Evolutionary conservation across 2,329 filamentous ascomycete genomes (phyloP), one percentile per base, ranked within the genome.

Genomic region (Aureobasidium sp.): DNA sequence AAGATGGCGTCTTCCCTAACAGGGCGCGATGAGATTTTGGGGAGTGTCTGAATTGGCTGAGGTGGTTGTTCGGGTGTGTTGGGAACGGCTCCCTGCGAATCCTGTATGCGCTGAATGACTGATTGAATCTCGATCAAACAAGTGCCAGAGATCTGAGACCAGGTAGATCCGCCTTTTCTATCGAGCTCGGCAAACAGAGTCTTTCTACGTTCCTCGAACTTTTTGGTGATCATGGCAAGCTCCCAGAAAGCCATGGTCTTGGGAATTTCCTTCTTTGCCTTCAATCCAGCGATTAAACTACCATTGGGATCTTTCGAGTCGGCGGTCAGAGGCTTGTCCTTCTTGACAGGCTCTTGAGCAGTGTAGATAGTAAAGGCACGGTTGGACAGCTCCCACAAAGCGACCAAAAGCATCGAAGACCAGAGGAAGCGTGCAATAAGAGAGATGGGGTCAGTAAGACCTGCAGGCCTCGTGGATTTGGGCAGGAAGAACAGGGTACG

Each of bases 231-330:
- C 62, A 90, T 81, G 34, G 86, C 85, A 31, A 97, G 79, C 71
- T 97, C 93, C 92, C 92, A 96, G 74, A 96, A 88, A 17, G 93
- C 92, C 73, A 95, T 96, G 0, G 85, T 83, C 82, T 89, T 87
- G 64, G 90, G 85, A 11, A 89, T 80, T 9, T 90, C 80, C 73
- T 93, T 94, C 76, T 91, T 94, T 66, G 87, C 87, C 72, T 87
- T 92, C 49, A 97, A 74, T 0, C 93, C 93, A 62, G 87, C 91
- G 53, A 97, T 74, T 31, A 97, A 79, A 71, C 90, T 96, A 39
- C 91, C 91, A 70, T 96, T 97, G 0, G 93, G 90, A 62, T 73
- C 70, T 70, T 90, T 94, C 17, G 91, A 90, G 67, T 93, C 89
- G 20, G 84, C 83, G 0, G 91, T 96, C 62, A 97, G 82, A 4